Conservation (phyloP, 164 flowering plant genomes). For the Piper longum region DNA sequence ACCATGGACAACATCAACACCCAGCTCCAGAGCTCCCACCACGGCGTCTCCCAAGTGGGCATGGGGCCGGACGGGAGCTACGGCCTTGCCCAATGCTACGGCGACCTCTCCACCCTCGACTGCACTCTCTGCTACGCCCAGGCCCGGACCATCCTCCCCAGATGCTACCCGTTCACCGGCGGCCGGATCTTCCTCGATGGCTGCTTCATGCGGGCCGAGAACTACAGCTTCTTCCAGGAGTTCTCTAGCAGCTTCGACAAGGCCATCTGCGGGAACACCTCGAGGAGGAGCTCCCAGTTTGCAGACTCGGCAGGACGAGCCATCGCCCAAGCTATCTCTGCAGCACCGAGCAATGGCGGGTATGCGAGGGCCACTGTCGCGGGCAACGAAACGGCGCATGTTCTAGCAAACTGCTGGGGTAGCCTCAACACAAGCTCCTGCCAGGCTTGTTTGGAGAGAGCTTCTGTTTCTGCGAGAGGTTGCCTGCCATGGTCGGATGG, state of each 20-base stretch:
- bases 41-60: slow-evolving; percentile 41
- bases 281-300: slow-evolving; percentile 24
- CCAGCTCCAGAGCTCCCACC: slow-evolving; percentile 38
- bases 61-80: slow-evolving; percentile 43
- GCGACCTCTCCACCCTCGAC: slow-evolving; percentile 62
- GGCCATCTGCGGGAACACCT: slow-evolving; percentile 43
- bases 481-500: slow-evolving; percentile 88
- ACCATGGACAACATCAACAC: slow-evolving; percentile 63
- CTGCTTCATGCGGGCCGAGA: slow-evolving; percentile 14
- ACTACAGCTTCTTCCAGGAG: slow-evolving; percentile 30
- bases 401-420: slow-evolving; percentile 74
- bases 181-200: slow-evolving; percentile 12
- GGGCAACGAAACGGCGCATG: slow-evolving; percentile 49
- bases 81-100: slow-evolving; percentile 79
- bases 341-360: slow-evolving; percentile 35
- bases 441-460: slow-evolving; percentile 53
- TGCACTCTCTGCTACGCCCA: slow-evolving; percentile 11
- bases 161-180: slow-evolving; percentile 9
- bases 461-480: slow-evolving; percentile 33
- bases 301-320: slow-evolving; percentile 35
- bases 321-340: slow-evolving; percentile 24
- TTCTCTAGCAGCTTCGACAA: slow-evolving; percentile 38
- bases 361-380: slow-evolving; percentile 28
- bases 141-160: slow-evolving; percentile 8
- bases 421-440: slow-evolving; percentile 44